Evolutionary conservation across 306 rosid species (phyloP), one percentile per base, ranked within the genome.

Genomic region (Echinosophora koreensis): DNA sequence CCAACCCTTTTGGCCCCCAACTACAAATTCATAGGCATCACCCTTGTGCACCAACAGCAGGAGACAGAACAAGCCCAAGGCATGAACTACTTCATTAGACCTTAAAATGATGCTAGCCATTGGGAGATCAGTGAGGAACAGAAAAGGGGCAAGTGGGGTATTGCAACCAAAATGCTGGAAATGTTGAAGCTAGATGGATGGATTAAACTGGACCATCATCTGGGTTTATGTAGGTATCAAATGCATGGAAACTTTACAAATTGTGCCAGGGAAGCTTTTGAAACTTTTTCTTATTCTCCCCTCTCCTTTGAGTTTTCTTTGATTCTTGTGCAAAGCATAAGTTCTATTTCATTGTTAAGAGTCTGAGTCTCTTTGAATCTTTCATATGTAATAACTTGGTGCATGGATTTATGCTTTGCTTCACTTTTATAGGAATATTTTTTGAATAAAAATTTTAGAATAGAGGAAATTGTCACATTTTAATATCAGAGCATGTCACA

Each of bases 1-100:
- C 98, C 99, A 96, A 69, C 91, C 96, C 78, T 84, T 88, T 58
- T 89, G 78, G 47, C 93, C 97, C 27, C 96, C 95, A 9, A 92
- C 68, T 10, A 81, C 57, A 16, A 95, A 90, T 13, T 88, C 77
- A 73, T 77, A 76, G 47, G 93, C 91, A 61, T 63, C 77, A 80
- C 89, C 79, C 57, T 77, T 75, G n/a, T 84, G 88, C 80, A 88
- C 56, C 78, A 89, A 79, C 69, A 88, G 7, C 62, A 82, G 9
- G 32, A 91, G 18, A 66, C 87, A 88, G 8, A 89, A 60, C 56
- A 89, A 74, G 68, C 88, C 84, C 57, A 88, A 38, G 15, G 71
- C 83, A 52, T 37, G 69, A 69, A 64, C 65, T 32, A 80, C 73
- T 75, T 82, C 82, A 57, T 68, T 83, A 47, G 56, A 69, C 78